Evolutionary conservation across 805 yeast species (phyloP).

Genomic region (Tetrapisispora arboricola): DNA sequence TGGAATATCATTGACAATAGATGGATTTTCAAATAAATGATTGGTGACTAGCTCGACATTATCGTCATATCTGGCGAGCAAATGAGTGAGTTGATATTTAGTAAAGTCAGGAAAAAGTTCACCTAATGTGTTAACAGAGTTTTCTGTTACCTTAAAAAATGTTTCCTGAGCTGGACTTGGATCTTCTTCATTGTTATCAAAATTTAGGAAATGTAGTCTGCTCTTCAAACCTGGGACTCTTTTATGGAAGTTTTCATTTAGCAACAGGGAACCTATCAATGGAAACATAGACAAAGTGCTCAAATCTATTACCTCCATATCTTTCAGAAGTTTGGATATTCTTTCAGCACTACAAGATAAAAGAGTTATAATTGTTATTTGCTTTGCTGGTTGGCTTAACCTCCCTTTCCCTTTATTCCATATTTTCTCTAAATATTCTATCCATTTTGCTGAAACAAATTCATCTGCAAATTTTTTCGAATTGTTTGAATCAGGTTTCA

Average conservation of each 20-base stretch:
- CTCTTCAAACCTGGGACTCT: slow-evolving; percentile 42
- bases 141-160: slow-evolving; percentile 14
- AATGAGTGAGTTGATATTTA: slow-evolving; percentile 34
- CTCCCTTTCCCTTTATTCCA: slow-evolving; percentile 49
- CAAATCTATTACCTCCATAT: slow-evolving; percentile 36
- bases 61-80: slow-evolving; percentile 39
- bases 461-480: slow-evolving; percentile 36
- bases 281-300: slow-evolving; percentile 41
- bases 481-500: slow-evolving; percentile 23
- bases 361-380: slow-evolving; percentile 44
- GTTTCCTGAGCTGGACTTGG: neutral
- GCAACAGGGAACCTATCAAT: slow-evolving; percentile 42
- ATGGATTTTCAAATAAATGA: slow-evolving; percentile 54
- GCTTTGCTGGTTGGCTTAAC: slow-evolving; percentile 36
- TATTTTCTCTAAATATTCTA: slow-evolving; percentile 45
- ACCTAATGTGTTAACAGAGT: slow-evolving; percentile 32
- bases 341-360: slow-evolving; percentile 38
- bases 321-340: slow-evolving; percentile 33
- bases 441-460: slow-evolving; percentile 49
- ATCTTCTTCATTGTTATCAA: neutral
- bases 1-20: slow-evolving; percentile 27
- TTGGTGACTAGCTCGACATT: slow-evolving; percentile 51
- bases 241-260: slow-evolving; percentile 38
- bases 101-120: slow-evolving; percentile 63
- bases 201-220: slow-evolving; percentile 39